Evolutionary conservation across 2,329 filamentous ascomycete genomes (phyloP).

Genomic region (Blumeriella jaapii): DNA sequence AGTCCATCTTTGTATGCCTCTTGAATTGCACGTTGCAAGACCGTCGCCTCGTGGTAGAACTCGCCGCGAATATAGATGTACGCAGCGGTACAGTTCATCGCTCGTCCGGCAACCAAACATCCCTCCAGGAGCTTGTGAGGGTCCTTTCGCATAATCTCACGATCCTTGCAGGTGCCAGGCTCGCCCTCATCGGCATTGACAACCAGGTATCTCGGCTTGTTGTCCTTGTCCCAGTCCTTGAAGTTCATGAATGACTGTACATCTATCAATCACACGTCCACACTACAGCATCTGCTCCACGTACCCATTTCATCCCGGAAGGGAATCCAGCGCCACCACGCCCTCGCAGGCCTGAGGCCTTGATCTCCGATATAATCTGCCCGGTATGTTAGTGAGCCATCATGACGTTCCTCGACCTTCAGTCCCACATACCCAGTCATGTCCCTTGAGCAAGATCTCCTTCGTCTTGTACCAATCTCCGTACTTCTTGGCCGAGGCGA

Average conservation of each 20-base stretch:
- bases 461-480: constrained; percentile 99
- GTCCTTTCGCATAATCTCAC: constrained; percentile 99
- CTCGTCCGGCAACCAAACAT: constrained; percentile 87
- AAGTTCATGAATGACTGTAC: constrained; percentile 97
- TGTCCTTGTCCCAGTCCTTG: constrained; percentile 98
- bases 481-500: constrained; percentile 94
- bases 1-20: constrained; percentile 91
- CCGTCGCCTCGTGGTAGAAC: constrained; percentile 90
- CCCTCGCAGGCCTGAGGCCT: constrained; percentile 88
- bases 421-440: constrained; percentile 62
- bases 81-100: constrained; percentile 97
- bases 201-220: constrained; percentile 87
- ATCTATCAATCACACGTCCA: constrained; percentile 17
- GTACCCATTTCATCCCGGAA: constrained; percentile 96
- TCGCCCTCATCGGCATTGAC: constrained; percentile 99
- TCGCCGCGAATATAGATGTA: constrained; percentile 99
- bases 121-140: constrained; percentile 98
- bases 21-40: constrained; percentile 91
- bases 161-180: constrained; percentile 97
- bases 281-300: constrained; percentile 27
- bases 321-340: constrained; percentile 97
- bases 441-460: constrained; percentile 92
- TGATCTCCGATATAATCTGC: constrained; percentile 90
- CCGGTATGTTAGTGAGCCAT: constrained; percentile 13
- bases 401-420: constrained; percentile 2